Conservation (phyloP, 2,329 filamentous ascomycete species). For the Epichloe aotearoae region DNA sequence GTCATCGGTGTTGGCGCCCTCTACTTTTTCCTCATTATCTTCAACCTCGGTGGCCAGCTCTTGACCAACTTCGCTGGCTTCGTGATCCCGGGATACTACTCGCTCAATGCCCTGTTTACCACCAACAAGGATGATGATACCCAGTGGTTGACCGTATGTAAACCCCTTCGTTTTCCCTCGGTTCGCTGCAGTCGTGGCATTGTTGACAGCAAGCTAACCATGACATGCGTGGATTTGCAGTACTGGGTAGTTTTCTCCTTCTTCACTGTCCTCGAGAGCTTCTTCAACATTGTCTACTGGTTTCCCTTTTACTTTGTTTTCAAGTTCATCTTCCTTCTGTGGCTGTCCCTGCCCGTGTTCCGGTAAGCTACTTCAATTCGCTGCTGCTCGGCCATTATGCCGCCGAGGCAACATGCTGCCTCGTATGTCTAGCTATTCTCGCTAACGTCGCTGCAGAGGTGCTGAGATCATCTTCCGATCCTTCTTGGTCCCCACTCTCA, state of each 20-base stretch:
- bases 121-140: constrained; percentile 62
- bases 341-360: constrained; percentile 93
- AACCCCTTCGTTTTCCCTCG: background rate
- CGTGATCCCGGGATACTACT: constrained; percentile 74
- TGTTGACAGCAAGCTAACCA: background rate
- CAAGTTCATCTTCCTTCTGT: constrained; percentile 96
- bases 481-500: constrained; percentile 80
- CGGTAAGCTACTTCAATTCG: constrained; percentile 43
- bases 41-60: constrained; percentile 83
- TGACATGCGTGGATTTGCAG: constrained; percentile 26
- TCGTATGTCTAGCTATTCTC: background rate
- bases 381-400: background rate
- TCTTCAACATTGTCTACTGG: constrained; percentile 80
- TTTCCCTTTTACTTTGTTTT: constrained; percentile 99
- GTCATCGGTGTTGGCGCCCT: constrained; percentile 62
- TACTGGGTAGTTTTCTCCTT: constrained; percentile 84
- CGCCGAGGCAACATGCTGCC: background rate
- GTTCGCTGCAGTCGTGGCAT: background rate
- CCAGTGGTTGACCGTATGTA: constrained; percentile 60
- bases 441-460: constrained; percentile 43
- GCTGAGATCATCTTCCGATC: constrained; percentile 95
- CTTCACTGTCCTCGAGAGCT: constrained; percentile 72
- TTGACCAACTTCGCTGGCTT: constrained; percentile 80
- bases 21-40: constrained; percentile 89
- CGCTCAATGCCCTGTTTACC: constrained; percentile 63